Percentiles rank a stretch among this genome's conserved stretches.
phyloP scores from a whole-genome alignment of 345 rosid species.

The Dipteronia dyeriana region DNA sequence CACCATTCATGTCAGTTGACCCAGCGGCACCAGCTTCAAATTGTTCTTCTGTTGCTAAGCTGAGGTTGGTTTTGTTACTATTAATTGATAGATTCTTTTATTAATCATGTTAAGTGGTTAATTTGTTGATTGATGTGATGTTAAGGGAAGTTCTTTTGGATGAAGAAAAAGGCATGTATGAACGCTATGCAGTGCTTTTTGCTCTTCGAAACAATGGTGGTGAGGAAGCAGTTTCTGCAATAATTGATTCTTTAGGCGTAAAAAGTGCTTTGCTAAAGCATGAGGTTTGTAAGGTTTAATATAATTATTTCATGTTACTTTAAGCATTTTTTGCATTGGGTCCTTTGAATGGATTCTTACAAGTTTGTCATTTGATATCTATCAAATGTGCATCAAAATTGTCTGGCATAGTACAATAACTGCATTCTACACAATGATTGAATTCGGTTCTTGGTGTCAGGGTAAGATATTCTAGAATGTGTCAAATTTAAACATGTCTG shows the following conservation, averaged over 20 bases:
- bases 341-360: neutral
- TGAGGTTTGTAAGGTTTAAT: slow-evolving; percentile 56
- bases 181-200: slow-evolving; percentile 92
- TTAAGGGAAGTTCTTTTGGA: slow-evolving; percentile 77
- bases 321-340: neutral
- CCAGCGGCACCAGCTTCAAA: slow-evolving; percentile 80
- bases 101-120: slow-evolving; percentile 13
- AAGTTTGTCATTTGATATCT: neutral
- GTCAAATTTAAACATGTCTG: slow-evolving; percentile 7
- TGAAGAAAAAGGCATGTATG: slow-evolving; percentile 86
- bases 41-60: slow-evolving; percentile 57
- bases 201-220: slow-evolving; percentile 86
- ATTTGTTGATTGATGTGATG: slow-evolving; percentile 33
- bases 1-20: slow-evolving; percentile 94
- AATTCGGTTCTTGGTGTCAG: neutral
- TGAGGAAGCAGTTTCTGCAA: slow-evolving; percentile 75
- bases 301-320: slow-evolving; percentile 23
- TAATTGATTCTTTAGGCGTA: slow-evolving; percentile 72
- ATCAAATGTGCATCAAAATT: neutral
- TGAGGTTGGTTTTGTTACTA: slow-evolving; percentile 50
- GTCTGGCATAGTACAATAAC: neutral
- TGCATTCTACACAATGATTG: neutral
- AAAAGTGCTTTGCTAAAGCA: slow-evolving; percentile 89
- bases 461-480: slow-evolving; percentile 8
- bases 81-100: neutral